A percentile compares a stretch with the other conserved stretches of the same genome.
These are phyloP conservation scores for Exophiala lecanii-corni DNA, from an alignment of 2,329 filamentous ascomycete genomes.

Conservation along the genomic window DNA sequence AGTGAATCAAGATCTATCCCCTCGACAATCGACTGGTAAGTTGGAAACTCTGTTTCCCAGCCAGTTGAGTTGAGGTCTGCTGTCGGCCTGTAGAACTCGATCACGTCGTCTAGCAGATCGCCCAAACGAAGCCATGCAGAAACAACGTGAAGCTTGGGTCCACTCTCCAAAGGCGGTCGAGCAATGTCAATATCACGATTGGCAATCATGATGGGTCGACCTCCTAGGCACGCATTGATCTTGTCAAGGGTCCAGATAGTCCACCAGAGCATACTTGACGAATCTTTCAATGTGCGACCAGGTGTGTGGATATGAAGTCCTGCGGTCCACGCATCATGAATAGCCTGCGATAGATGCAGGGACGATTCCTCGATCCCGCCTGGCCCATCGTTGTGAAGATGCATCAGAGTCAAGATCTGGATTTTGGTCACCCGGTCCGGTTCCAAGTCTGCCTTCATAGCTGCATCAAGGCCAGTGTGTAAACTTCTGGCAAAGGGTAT, in stretches of 20 bases:
- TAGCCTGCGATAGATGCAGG: constrained; percentile 37
- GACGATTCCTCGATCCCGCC: constrained; percentile 39
- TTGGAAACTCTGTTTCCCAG: constrained; percentile 38
- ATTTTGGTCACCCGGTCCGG: constrained; percentile 35
- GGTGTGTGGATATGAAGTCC: constrained; percentile 38
- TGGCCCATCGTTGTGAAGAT: constrained; percentile 38
- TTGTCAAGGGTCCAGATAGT: constrained; percentile 40
- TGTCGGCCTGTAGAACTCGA: constrained; percentile 38
- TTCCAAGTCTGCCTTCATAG: constrained; percentile 37
- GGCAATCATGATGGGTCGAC: constrained; percentile 36
- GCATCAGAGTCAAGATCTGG: constrained; percentile 37
- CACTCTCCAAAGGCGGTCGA: constrained; percentile 26
- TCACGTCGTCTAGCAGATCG: constrained; percentile 35
- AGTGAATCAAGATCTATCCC: constrained; percentile 15
- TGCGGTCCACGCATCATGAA: constrained; percentile 38
- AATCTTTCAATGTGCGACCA: constrained; percentile 29
- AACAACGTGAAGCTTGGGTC: constrained; percentile 28
- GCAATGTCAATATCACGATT: constrained; percentile 38
- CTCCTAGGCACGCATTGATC: constrained; percentile 39
- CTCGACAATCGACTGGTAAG: constrained; percentile 29
- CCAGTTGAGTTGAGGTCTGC: constrained; percentile 31
- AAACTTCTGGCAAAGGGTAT: constrained; percentile 37
- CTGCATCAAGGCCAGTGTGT: constrained; percentile 34
- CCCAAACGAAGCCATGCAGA: constrained; percentile 37
- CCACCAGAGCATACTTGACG: constrained; percentile 36